A percentile compares a stretch with the other conserved stretches of the same genome.
Evolutionary conservation across 495 filamentous ascomycete species (phyloP).

Genomic region (Glonium stellatum): DNA sequence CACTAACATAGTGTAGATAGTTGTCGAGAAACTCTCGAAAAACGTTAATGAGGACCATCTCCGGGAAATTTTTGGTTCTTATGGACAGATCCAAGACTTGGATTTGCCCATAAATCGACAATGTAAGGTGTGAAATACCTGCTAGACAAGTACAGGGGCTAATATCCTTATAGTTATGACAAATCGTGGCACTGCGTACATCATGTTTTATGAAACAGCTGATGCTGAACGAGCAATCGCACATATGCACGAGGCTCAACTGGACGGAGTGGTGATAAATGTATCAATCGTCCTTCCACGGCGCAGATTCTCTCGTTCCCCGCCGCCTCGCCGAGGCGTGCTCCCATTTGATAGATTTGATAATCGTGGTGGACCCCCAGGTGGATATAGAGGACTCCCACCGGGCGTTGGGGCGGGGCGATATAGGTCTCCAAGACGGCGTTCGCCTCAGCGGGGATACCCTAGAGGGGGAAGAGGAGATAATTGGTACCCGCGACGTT

Average conservation of each 20-base stretch:
- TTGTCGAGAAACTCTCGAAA: slow-evolving; percentile 92
- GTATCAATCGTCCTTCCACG: slow-evolving; percentile 92
- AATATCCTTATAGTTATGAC: slow-evolving; percentile 56
- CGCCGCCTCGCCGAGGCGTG: slow-evolving; percentile 21
- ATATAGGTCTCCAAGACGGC: slow-evolving; percentile 31
- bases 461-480: slow-evolving; percentile 40
- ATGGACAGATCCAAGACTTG: slow-evolving; percentile 76
- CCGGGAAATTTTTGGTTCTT: slow-evolving; percentile 83
- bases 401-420: slow-evolving; percentile 35
- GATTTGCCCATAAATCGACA: slow-evolving; percentile 83
- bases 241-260: slow-evolving; percentile 95
- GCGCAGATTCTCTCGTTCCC: slow-evolving; percentile 44
- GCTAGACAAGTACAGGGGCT: not conserved
- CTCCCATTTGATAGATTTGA: slow-evolving; percentile 11
- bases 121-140: slow-evolving; percentile 48
- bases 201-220: slow-evolving; percentile 67
- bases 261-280: slow-evolving; percentile 80
- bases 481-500: slow-evolving; percentile 34
- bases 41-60: slow-evolving; percentile 87
- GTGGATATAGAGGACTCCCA: slow-evolving; percentile 30
- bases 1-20: slow-evolving; percentile 53
- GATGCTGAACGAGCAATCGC: slow-evolving; percentile 86
- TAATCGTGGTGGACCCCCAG: slow-evolving; percentile 31
- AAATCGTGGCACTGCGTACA: slow-evolving; percentile 92
- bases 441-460: slow-evolving; percentile 36